Evolutionary conservation across 1,284 basidiomycete species (phyloP), one percentile per base, ranked within the genome.

Genomic region (Apiotrichum mycotoxinovorans): DNA sequence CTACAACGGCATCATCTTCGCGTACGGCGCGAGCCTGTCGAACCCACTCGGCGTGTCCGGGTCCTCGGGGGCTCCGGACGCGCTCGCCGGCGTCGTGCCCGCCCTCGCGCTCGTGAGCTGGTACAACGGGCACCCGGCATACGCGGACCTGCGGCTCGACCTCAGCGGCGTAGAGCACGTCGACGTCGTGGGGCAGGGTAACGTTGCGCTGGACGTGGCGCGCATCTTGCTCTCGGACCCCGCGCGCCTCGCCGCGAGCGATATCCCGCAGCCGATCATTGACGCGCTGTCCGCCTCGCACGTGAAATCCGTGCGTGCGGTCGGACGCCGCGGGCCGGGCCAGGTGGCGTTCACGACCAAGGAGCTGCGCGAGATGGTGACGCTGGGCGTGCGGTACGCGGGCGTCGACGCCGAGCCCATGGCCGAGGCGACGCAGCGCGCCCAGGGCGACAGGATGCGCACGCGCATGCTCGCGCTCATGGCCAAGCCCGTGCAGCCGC

Each of bases 281-380:
- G 83, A 85, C 1, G 80, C 86, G 10, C 82, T 98, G 8, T 74
- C 80, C 0, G 75, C 78, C 9, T 53, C 47, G 27, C 12, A 17
- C 7, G 51, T 98, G 23, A 79, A 83, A 62, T 85, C 89, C 52
- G 87, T 99, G 27, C 86, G 87, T 17, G 87, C 96, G 46, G 81
- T 95, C 30, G 95, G 87, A 0, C 80, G 96, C 40, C 82, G 95
- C 17, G 95, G 94, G 0, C 91, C 91, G 0, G 83, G 87, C 3
- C 88, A 98, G 72, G 88, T 91, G 0, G 88, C 92, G 0, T 97
- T 95, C 71, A 95, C 93, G 1, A 88, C 89, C 48, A 98, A 98
- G 77, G 96, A 98, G 76, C 81, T 97, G 3, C 81, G 95, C 26
- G 95, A 98, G 78, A 84, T 98, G 82, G 84, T 92, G 64, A 83